phyloP scores from a whole-genome alignment of 148 eudicot genomes.

The Chenopodium quinoa region DNA sequence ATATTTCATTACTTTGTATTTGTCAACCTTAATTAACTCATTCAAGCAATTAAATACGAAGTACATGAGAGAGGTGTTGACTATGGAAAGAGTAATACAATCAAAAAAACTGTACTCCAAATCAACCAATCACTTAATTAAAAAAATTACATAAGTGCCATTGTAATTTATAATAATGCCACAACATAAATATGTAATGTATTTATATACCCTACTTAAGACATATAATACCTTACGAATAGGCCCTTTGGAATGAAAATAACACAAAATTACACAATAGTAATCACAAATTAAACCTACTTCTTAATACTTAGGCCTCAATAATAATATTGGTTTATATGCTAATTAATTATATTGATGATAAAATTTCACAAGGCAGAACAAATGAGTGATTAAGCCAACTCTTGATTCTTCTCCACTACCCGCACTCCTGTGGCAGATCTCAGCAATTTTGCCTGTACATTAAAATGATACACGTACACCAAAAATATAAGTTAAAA shows the following conservation, averaged over 20 bases:
- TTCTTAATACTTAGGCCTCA: background rate
- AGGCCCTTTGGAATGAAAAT: background rate
- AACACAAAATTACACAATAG: background rate
- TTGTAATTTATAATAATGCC: too few species aligned
- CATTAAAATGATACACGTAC: background rate
- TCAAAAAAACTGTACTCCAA: too few species aligned
- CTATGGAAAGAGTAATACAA: too few species aligned
- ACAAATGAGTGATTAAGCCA: slow-evolving; percentile 30
- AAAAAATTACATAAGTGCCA: too few species aligned
- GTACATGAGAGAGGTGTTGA: too few species aligned
- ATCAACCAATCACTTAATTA: too few species aligned
- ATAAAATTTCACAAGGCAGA: background rate
- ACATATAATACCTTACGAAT: background rate
- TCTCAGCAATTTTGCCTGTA: slow-evolving; percentile 74
- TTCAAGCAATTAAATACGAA: too few species aligned
- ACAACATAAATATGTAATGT: background rate
- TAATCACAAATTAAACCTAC: background rate
- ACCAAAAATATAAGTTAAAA: background rate
- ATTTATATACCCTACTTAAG: background rate
- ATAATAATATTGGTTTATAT: background rate
- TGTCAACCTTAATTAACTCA: too few species aligned
- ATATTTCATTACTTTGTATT: too few species aligned
- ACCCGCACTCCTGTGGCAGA: slow-evolving; percentile 67
- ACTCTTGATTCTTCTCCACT: slow-evolving; percentile 87
- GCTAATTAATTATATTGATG: background rate